phyloP scores from a whole-genome alignment of 345 rosid genomes.

The Physaria fendleri region DNA sequence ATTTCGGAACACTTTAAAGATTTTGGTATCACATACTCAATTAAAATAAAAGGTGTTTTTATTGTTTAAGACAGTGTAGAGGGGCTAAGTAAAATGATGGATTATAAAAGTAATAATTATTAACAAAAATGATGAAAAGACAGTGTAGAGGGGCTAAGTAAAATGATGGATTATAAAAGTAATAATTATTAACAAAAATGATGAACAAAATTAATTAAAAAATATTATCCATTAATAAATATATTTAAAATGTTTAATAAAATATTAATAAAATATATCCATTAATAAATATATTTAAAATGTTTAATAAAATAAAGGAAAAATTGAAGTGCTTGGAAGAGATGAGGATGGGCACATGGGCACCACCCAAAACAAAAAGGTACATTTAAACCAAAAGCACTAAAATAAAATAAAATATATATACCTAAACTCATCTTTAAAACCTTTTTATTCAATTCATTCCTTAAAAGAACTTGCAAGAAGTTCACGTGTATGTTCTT shows the following conservation, averaged over 20 bases:
- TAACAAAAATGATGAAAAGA: too few relatives aligned
- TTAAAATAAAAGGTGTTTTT: background rate
- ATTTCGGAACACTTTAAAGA: background rate
- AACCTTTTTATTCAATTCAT: conserved; percentile 6
- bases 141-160: conserved; percentile 15
- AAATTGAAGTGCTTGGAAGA: background rate
- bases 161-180: conserved; percentile 9
- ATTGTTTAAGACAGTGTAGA: background rate
- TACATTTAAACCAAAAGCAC: conserved; percentile 22
- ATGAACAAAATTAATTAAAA: background rate
- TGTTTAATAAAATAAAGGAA: background rate
- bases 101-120: background rate
- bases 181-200: background rate
- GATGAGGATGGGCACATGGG: conserved; percentile 23
- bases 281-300: background rate
- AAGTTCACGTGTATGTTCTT: conserved; percentile 54
- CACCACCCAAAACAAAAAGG: conserved; percentile 16
- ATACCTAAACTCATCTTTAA: background rate
- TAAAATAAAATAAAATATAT: conserved; percentile 4
- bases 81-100: conserved; percentile 14
- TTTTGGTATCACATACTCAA: background rate
- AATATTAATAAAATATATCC: background rate
- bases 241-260: background rate
- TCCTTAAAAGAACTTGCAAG: conserved; percentile 47
- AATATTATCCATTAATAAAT: background rate